These are phyloP conservation scores for Pythium coloratum DNA, from an alignment of 352 stramenopile genomes.

Conservation along the genomic window DNA sequence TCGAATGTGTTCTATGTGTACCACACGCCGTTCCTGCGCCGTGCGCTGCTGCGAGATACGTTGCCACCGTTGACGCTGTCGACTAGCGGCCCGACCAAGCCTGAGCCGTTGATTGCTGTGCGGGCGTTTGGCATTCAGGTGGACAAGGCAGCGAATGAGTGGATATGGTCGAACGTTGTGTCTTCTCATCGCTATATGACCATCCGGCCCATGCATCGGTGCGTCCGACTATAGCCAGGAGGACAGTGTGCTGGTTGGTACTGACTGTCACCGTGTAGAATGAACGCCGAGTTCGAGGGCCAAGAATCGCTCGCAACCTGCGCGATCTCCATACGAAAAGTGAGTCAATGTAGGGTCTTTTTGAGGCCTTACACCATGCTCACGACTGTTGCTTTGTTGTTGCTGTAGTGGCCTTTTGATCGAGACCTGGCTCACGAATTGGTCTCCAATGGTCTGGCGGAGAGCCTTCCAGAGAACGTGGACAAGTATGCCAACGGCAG, in stretches of 20 bases:
- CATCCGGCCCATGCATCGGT: slow-evolving; percentile 61
- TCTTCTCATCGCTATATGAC: slow-evolving; percentile 66
- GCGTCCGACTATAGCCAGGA: neutral
- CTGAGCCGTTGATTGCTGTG: slow-evolving; percentile 48
- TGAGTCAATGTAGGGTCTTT: slow-evolving; percentile 20
- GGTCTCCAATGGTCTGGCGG: slow-evolving; percentile 53
- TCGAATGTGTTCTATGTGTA: slow-evolving; percentile 83
- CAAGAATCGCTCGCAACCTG: slow-evolving; percentile 47
- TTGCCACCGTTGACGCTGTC: slow-evolving; percentile 30
- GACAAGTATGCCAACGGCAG: slow-evolving; percentile 62
- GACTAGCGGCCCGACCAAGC: slow-evolving; percentile 21
- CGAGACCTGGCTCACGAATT: slow-evolving; percentile 64
- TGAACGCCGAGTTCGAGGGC: slow-evolving; percentile 4
- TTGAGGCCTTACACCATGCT: too few species aligned
- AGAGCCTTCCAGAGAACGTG: slow-evolving; percentile 63
- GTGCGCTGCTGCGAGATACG: slow-evolving; percentile 57
- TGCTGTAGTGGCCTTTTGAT: slow-evolving; percentile 46
- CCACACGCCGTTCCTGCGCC: slow-evolving; percentile 70
- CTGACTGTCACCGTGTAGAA: neutral
- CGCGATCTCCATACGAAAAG: slow-evolving; percentile 45
- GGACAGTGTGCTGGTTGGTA: too few species aligned
- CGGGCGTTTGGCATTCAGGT: slow-evolving; percentile 74
- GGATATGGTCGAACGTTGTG: slow-evolving; percentile 65
- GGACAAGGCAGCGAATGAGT: slow-evolving; percentile 66
- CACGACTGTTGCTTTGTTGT: neutral